Evolutionary conservation across 2,329 filamentous ascomycete genomes (phyloP).

Genomic region (Xylariaceae sp.): DNA sequence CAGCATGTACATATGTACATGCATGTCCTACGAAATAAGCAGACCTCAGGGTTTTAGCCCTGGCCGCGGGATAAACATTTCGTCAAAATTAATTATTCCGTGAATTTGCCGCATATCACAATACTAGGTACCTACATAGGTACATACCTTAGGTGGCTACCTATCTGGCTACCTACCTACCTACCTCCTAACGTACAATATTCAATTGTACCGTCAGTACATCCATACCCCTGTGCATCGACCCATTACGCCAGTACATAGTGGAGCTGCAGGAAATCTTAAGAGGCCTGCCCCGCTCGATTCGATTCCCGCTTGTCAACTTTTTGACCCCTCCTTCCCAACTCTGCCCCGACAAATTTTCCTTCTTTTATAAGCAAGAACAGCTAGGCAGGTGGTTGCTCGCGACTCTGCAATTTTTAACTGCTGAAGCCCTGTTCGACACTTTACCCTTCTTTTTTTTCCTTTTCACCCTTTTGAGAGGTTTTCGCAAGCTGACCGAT

Average conservation of each 20-base stretch:
- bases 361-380: conserved; percentile 32
- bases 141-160: too few species aligned
- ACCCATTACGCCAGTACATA: background rate
- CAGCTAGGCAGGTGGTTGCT: conserved; percentile 37
- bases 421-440: conserved; percentile 7
- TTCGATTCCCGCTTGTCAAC: background rate
- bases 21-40: too few species aligned
- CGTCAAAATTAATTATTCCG: conserved; percentile 11
- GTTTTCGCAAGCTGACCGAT: conserved; percentile 8
- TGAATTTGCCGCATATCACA: conserved; percentile 13
- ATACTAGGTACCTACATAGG: background rate
- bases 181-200: background rate
- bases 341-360: conserved; percentile 32
- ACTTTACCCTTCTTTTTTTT: conserved; percentile 9
- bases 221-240: background rate
- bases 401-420: conserved; percentile 29
- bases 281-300: background rate
- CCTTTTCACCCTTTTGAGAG: conserved; percentile 8
- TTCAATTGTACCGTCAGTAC: too few species aligned
- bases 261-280: background rate
- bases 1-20: background rate
- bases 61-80: conserved; percentile 1
- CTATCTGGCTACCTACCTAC: background rate
- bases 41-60: background rate
- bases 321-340: conserved; percentile 24